Evolutionary conservation across 2,329 filamentous ascomycete genomes (phyloP), one percentile per base, ranked within the genome.

Genomic region (Ophiostoma montium): DNA sequence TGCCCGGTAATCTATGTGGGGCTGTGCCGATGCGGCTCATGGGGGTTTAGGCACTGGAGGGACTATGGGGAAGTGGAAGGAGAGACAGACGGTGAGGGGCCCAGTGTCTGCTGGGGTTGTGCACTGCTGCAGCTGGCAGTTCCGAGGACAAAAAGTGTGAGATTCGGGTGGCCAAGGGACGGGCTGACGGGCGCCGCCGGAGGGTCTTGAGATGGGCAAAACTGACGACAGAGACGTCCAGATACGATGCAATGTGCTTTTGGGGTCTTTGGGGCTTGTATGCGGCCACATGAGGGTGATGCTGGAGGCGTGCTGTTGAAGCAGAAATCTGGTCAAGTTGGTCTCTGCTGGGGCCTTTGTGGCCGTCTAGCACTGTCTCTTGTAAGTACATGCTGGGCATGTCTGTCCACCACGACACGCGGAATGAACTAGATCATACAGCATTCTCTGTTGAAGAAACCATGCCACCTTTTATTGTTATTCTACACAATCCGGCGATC

Each of bases 21-120:
- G 54, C 54, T 48, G 44, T 35, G 47, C 51, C 49, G 54, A 52
- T 53, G 51, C 53, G 53, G 54, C 53, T 55, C 49, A 35, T 47
- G 41, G 49, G 13, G 23, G 23, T 41, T 42, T 16, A 23, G 38
- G 39, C 39, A n/a, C 39, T 30, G 15, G 36, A 19, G 36, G 18
- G 21, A 23, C 38, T 23, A n/a, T 42, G 39, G 39, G 35, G 13
- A 21, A 42, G n/a, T n/a, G n/a, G n/a, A n/a, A n/a, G n/a, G n/a
- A 39, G 27, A 23, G 39, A 23, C n/a, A 42, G 23, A 21, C 21
- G 23, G 23, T 4, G 23, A 27, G 23, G 39, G 39, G 32, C 45
- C 45, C 39, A 39, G 46, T 46, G 46, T 12, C 46, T 35, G 39
- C 45, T 47, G 35, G 23, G 48, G 43, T n/a, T 21, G 33, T 11